Evolutionary conservation across 1,139 yeast species (phyloP).

Genomic region (Magnusiomyces paraingens): DNA sequence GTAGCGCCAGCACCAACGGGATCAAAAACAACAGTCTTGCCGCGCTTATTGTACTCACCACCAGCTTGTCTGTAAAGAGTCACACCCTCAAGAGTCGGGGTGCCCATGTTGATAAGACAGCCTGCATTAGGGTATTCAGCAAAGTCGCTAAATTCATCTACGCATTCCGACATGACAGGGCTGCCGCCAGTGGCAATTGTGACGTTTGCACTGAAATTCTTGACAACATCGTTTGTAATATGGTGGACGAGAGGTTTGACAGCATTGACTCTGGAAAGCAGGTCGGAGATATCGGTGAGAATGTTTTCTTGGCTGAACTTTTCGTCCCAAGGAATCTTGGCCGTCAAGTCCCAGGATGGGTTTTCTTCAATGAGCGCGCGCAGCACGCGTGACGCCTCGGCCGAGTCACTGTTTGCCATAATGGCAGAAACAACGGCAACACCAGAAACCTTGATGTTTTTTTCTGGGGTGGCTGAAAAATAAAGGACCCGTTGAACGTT

Average conservation of each 20-base stretch:
- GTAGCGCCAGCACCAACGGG: slow-evolving; percentile 95
- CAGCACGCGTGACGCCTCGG: slow-evolving; percentile 42
- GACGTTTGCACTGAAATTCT: slow-evolving; percentile 85
- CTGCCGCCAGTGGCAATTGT: slow-evolving; percentile 80
- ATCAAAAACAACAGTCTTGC: slow-evolving; percentile 68
- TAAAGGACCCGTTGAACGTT: slow-evolving; percentile 55
- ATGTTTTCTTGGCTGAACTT: slow-evolving; percentile 3
- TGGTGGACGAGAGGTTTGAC: slow-evolving; percentile 68
- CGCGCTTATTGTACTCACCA: slow-evolving; percentile 48
- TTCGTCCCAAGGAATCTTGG: not conserved
- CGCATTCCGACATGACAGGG: slow-evolving; percentile 85
- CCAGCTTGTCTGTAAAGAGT: slow-evolving; percentile 49
- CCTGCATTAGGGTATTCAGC: slow-evolving; percentile 45
- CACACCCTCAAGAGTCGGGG: slow-evolving; percentile 46
- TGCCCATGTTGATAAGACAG: slow-evolving; percentile 70
- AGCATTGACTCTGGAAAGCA: slow-evolving; percentile 20
- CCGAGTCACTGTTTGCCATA: slow-evolving; percentile 63
- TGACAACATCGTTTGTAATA: slow-evolving; percentile 84
- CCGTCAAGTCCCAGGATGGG: slow-evolving; percentile 18
- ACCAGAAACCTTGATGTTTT: slow-evolving; percentile 52
- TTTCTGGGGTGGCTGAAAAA: slow-evolving; percentile 43
- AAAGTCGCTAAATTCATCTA: slow-evolving; percentile 62
- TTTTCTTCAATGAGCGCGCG: slow-evolving; percentile 18
- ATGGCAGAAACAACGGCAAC: slow-evolving; percentile 83
- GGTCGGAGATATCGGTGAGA: slow-evolving; percentile 8